These are phyloP conservation scores for Mucor ambiguus DNA, from an alignment of 371 early-diverging fungal species.

Conservation along the genomic window DNA sequence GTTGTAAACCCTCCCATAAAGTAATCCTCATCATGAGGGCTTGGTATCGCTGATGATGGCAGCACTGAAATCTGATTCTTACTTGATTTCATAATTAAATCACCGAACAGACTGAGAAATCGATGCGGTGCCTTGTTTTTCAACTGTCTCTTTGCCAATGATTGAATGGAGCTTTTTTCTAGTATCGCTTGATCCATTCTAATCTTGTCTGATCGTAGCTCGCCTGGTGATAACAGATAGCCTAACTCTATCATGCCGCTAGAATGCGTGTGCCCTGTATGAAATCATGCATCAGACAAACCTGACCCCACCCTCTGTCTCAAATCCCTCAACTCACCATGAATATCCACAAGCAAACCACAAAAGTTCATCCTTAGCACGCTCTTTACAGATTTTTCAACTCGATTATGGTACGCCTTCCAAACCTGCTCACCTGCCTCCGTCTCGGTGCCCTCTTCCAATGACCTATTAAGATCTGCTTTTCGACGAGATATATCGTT, in stretches of 20 bases:
- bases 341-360: slow-evolving; percentile 21
- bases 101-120: slow-evolving; percentile 5
- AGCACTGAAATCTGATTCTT: not conserved
- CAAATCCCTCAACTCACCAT: slow-evolving; percentile 13
- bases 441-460: slow-evolving; percentile 21
- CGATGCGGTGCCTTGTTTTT: not conserved
- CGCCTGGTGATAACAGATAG: slow-evolving; percentile 5
- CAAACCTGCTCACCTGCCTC: slow-evolving; percentile 9
- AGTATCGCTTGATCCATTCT: slow-evolving; percentile 4
- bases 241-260: slow-evolving; percentile 22
- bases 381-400: not conserved
- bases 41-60: slow-evolving; percentile 14
- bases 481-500: slow-evolving; percentile 15
- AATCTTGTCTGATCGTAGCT: not conserved
- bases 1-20: slow-evolving; percentile 21
- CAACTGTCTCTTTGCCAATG: slow-evolving; percentile 7
- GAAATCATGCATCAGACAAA: not conserved
- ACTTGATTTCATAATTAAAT: not conserved
- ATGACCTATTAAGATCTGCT: slow-evolving; percentile 15
- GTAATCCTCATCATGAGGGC: slow-evolving; percentile 4
- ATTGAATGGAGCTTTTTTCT: slow-evolving; percentile 16
- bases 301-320: not conserved
- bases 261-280: slow-evolving; percentile 20
- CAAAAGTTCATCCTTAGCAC: not conserved
- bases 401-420: slow-evolving; percentile 9